A percentile compares a stretch with the other conserved stretches of the same genome.
Conservation (phyloP, 2,329 filamentous ascomycete species). For the Ascochyta viciae-villosae region DNA sequence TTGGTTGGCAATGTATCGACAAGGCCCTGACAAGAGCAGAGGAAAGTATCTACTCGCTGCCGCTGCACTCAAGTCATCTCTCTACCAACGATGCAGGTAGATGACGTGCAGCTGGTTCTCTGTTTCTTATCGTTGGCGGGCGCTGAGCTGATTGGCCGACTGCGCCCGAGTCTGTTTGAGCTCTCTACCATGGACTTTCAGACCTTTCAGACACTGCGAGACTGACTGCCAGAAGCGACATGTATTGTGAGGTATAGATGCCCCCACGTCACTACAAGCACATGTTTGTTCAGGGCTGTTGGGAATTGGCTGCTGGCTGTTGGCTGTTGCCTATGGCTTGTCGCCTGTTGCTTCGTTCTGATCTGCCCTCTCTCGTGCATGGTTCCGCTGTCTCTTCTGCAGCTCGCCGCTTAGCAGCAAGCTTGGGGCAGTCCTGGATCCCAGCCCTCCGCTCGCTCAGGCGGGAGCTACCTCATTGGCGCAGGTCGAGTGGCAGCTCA, state of each 20-base stretch:
- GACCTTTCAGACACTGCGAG: constrained; percentile 7
- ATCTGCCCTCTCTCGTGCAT: neutral
- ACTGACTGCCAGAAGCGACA: constrained; percentile 9
- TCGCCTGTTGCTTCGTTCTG: neutral
- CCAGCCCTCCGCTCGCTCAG: neutral
- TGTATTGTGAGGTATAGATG: neutral
- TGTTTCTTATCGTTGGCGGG: constrained; percentile 6
- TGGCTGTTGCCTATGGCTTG: no score
- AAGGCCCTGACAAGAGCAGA: no score
- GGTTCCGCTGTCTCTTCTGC: constrained; percentile 9
- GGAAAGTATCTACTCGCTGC: no score
- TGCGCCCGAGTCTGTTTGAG: neutral
- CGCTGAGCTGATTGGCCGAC: constrained; percentile 8
- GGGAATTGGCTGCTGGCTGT: neutral
- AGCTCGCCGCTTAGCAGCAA: constrained; percentile 15
- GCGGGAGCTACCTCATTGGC: constrained; percentile 23
- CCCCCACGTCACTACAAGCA: neutral
- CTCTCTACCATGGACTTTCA: neutral
- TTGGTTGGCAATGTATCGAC: no score
- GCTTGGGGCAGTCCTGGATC: constrained; percentile 13
- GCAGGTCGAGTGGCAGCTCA: constrained; percentile 21
- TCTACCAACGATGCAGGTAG: neutral
- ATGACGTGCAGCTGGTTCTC: constrained; percentile 5
- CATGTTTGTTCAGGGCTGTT: neutral
- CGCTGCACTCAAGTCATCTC: no score